These are phyloP conservation scores for Acanthamoeba lenticulata DNA, from an alignment of 208 protist species.

Conservation along the genomic window DNA sequence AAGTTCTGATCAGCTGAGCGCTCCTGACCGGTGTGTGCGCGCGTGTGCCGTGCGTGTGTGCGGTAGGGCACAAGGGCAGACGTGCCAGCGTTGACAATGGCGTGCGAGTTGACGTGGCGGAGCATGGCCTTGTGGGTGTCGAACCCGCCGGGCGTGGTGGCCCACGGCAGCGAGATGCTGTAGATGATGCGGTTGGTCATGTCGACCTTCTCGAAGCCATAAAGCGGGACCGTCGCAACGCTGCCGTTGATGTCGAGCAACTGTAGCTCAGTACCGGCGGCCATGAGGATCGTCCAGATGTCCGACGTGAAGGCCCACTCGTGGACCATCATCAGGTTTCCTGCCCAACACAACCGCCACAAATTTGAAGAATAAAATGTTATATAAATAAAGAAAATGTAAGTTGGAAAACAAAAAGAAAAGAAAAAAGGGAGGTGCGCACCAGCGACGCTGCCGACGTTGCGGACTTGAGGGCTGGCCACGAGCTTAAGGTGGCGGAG, in stretches of 20 bases:
- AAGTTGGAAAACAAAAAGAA: neutral
- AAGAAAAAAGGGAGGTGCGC: too few species aligned
- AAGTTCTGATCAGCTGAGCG: neutral
- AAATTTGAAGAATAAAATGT: neutral
- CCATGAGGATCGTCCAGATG: neutral
- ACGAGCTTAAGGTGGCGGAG: conserved; percentile 18
- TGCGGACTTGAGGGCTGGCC: conserved; percentile 3
- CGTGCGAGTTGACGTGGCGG: conserved; percentile 32
- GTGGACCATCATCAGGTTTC: conserved; percentile 34
- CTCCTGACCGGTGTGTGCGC: neutral
- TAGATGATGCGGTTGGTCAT: conserved; percentile 29
- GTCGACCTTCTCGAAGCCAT: neutral
- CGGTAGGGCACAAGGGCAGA: neutral
- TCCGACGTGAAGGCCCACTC: neutral
- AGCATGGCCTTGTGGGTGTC: conserved; percentile 13
- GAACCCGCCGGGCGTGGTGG: neutral
- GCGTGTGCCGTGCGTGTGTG: neutral
- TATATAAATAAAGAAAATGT: neutral
- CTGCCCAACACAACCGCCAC: neutral
- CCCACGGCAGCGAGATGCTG: conserved; percentile 19
- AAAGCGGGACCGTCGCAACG: neutral
- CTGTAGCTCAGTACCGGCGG: neutral
- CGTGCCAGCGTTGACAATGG: conserved; percentile 45
- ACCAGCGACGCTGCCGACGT: neutral
- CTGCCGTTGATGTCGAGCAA: neutral